A percentile compares a stretch with the other conserved stretches of the same genome.
phyloP scores from a whole-genome alignment of 2,329 filamentous ascomycete species.

The Aureobasidium melanogenum region DNA sequence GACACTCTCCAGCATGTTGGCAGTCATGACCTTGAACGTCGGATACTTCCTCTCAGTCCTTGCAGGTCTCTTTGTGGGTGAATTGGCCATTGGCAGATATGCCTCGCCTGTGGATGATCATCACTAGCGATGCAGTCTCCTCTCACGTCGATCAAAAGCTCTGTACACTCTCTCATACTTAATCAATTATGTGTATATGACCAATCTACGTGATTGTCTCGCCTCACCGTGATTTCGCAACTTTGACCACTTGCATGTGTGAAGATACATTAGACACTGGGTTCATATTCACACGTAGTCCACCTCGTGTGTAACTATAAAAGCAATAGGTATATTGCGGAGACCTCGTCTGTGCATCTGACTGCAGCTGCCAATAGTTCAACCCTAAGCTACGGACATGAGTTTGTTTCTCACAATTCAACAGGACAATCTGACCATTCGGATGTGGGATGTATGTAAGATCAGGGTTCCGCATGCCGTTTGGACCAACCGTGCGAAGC shows the following conservation, averaged over 20 bases:
- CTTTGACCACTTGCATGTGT: background rate
- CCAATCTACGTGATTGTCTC: background rate
- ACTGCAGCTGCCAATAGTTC: background rate
- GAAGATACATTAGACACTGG: no score
- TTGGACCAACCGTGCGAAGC: background rate
- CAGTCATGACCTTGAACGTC: constrained; percentile 82
- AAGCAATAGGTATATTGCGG: background rate
- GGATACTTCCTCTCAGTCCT: constrained; percentile 79
- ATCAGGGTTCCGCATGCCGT: background rate
- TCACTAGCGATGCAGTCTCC: background rate
- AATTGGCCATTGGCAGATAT: constrained; percentile 69
- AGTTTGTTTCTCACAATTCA: background rate
- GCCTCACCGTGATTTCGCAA: background rate
- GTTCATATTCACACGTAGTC: background rate
- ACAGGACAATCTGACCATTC: background rate
- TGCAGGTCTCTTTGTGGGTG: constrained; percentile 73
- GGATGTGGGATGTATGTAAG: background rate
- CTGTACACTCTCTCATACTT: background rate
- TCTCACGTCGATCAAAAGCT: background rate
- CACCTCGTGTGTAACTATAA: no score
- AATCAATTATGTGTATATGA: background rate
- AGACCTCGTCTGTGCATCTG: background rate
- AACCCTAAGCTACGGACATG: background rate
- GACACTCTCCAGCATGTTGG: constrained; percentile 61
- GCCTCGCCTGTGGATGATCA: constrained; percentile 29